Base-by-base conservation (phyloP, 2,329 filamentous ascomycete genomes). In the Alternaria tenuissima region DNA sequence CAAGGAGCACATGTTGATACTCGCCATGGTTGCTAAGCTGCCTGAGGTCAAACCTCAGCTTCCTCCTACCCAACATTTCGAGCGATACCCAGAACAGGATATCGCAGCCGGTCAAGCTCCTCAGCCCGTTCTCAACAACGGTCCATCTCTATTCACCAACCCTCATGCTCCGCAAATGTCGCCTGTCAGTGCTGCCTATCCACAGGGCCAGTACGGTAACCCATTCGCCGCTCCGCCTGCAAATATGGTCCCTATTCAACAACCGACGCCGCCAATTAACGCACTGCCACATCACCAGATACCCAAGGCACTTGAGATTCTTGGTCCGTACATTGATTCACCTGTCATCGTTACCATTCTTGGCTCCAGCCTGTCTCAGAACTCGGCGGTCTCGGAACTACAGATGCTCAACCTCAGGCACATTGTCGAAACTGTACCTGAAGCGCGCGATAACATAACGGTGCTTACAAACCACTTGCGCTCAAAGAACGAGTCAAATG, bases 331-430 rank as follows among this genome's bases (percentile, higher is more conserved):
- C 52, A 79, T 82, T 39, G 72, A 78, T 32, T 71, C 77, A 3
- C 80, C 81, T 1, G 79, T 81, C 16, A 80, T 82, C 12, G 67
- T 74, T 41, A 70, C 76, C 53, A 74, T 83, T 18, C 65, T 83
- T 26, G 62, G 53, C 30, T 59, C 59, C 5, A 73, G 65, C 36
- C 36, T 72, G n/a, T 60, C 65, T 3, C 70, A 75, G 9, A 73
- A 75, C 16, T 71, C 76, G 7, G 65, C 70, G 7, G 76, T 82
- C 28, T 69, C 70, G 9, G 74, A 77, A 47, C 69, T 86, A 16
- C 91, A 96, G 73, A 90, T 95, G 86, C 83, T 86, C 56, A 87
- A 95, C 28, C 86, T 97, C 63, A 84, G 86, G 52, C 84, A 86
- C 39, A 89, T 94, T 14, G 83, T 93, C 24, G 85, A 88, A 51